These are phyloP conservation scores for Phalaenopsis aphrodite DNA, from an alignment of 106 monocot species.

Conservation along the genomic window DNA sequence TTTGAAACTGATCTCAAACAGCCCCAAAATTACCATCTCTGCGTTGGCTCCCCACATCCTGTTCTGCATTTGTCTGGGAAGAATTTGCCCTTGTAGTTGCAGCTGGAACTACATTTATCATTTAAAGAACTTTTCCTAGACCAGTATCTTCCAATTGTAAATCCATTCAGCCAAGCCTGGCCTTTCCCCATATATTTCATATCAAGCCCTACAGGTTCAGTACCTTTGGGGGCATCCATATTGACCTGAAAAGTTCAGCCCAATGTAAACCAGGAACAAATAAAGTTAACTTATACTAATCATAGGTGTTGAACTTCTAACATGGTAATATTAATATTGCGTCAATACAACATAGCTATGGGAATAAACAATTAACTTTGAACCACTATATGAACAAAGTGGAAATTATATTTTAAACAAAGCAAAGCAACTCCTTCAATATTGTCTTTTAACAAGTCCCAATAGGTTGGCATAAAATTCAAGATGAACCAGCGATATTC, in stretches of 20 bases:
- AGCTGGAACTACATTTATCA: constrained; percentile 40
- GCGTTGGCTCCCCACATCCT: constrained; percentile 88
- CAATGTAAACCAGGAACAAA: not conserved
- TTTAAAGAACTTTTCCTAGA: constrained; percentile 44
- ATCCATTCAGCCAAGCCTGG: constrained; percentile 82
- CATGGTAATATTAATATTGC: not conserved
- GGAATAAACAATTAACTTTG: not conserved
- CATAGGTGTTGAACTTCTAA: not conserved
- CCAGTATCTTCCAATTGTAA: constrained; percentile 93
- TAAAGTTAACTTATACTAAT: not conserved
- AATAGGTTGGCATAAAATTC: not conserved
- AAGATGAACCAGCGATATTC: not conserved
- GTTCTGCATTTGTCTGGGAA: constrained; percentile 77
- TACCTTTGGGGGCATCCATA: constrained; percentile 58
- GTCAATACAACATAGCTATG: not conserved
- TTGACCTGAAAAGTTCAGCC: constrained; percentile 29
- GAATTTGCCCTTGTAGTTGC: constrained; percentile 84
- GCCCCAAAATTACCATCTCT: constrained; percentile 75
- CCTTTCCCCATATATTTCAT: constrained; percentile 96
- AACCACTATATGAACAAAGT: not conserved
- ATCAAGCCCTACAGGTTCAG: constrained; percentile 83
- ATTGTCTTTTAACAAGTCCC: not conserved
- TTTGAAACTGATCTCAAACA: not conserved
- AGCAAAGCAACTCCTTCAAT: not conserved
- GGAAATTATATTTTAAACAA: not conserved